Percentiles rank a stretch among this genome's conserved stretches.
Conservation (phyloP, 495 filamentous ascomycete species). For the Jackrogersella minutella region DNA sequence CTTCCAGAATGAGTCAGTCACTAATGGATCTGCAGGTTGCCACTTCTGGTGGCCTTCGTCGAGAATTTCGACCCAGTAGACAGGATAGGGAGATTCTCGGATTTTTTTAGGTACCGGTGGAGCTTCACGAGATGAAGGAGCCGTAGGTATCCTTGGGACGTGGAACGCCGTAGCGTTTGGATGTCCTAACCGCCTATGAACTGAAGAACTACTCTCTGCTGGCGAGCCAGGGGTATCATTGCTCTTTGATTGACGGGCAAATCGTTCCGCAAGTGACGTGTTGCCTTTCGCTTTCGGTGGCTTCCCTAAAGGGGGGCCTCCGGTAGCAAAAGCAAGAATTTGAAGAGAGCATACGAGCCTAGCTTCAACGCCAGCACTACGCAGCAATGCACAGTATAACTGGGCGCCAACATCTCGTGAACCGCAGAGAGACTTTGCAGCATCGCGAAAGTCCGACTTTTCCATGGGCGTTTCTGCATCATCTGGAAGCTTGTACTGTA, state of each 20-base stretch:
- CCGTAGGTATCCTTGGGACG: slow-evolving; percentile 39
- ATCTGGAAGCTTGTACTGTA: slow-evolving; percentile 60
- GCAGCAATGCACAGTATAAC: slow-evolving; percentile 85
- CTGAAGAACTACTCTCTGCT: slow-evolving; percentile 25
- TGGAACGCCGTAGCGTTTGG: slow-evolving; percentile 51
- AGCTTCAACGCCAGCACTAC: slow-evolving; percentile 78
- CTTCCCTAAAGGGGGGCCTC: slow-evolving; percentile 58
- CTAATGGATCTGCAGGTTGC: slow-evolving; percentile 86
- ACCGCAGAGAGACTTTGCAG: slow-evolving; percentile 71
- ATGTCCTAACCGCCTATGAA: slow-evolving; percentile 53
- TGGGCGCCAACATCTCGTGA: slow-evolving; percentile 91
- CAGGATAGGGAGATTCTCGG: slow-evolving; percentile 73
- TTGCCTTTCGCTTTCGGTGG: slow-evolving; percentile 46
- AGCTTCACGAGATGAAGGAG: slow-evolving; percentile 35
- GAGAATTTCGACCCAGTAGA: slow-evolving; percentile 95
- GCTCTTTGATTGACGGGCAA: slow-evolving; percentile 44
- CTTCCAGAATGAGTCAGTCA: slow-evolving; percentile 77
- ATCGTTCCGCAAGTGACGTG: slow-evolving; percentile 41
- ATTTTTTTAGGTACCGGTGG: slow-evolving; percentile 50
- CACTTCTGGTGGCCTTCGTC: slow-evolving; percentile 86
- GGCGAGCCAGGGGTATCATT: slow-evolving; percentile 34
- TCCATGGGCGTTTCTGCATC: slow-evolving; percentile 64
- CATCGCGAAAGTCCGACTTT: slow-evolving; percentile 72
- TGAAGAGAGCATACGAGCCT: slow-evolving; percentile 94
- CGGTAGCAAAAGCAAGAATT: slow-evolving; percentile 73